Evolutionary conservation across 805 yeast species (phyloP).

Genomic region (Spathaspora passalidarum): DNA sequence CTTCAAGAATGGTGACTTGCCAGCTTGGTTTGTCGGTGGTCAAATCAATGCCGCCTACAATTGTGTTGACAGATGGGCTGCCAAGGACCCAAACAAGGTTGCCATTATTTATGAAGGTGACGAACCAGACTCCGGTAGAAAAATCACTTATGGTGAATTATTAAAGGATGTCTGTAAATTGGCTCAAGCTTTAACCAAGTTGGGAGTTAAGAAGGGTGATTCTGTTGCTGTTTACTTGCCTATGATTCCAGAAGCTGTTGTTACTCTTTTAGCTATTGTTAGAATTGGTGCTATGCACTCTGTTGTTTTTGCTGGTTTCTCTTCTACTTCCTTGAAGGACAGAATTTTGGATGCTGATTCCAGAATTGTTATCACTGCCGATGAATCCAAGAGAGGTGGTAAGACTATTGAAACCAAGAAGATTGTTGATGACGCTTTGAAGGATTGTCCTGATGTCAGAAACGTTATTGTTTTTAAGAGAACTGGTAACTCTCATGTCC

Average conservation of each 20-base stretch:
- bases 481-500: constrained; percentile 72
- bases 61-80: constrained; percentile 94
- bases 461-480: constrained; percentile 86
- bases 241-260: constrained; percentile 95
- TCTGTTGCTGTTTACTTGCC: constrained; percentile 96
- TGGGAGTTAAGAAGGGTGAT: constrained; percentile 94
- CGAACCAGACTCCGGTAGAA: constrained; percentile 70
- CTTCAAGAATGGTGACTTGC: constrained; percentile 65
- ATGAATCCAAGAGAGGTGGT: constrained; percentile 95
- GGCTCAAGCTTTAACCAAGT: constrained; percentile 75
- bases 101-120: constrained; percentile 94
- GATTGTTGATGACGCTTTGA: constrained; percentile 92
- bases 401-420: constrained; percentile 88
- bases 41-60: constrained; percentile 90
- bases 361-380: constrained; percentile 86
- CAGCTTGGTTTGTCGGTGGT: constrained; percentile 91
- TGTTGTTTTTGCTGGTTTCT: constrained; percentile 95
- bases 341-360: constrained; percentile 86
- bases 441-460: constrained; percentile 67
- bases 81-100: constrained; percentile 76
- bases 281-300: constrained; percentile 96
- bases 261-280: constrained; percentile 89
- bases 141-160: constrained; percentile 82
- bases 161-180: constrained; percentile 80
- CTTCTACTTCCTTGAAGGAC: constrained; percentile 88